Evolutionary conservation across 2,329 filamentous ascomycete species (phyloP).

Genomic region (Cladophialophora exuberans): DNA sequence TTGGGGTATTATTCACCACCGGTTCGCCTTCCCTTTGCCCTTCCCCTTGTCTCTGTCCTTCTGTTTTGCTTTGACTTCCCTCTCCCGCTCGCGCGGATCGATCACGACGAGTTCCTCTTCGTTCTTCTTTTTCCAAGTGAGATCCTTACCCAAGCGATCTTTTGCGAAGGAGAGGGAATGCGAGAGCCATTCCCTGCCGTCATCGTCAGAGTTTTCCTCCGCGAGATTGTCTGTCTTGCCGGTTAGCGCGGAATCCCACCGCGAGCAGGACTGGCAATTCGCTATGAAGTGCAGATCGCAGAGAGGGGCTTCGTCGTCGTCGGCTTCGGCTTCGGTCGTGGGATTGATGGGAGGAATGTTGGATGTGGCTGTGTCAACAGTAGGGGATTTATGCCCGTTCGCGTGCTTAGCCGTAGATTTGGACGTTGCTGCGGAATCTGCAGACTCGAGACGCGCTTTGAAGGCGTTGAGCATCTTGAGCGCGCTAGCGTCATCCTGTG

Average conservation of each 20-base stretch:
- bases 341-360: conserved; percentile 11
- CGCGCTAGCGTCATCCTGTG: conserved; percentile 65
- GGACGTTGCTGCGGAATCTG: conserved; percentile 37
- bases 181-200: conserved; percentile 75
- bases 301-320: conserved; percentile 69
- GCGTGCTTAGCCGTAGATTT: conserved; percentile 9
- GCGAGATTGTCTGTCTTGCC: conserved; percentile 57
- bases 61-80: conserved; percentile 65
- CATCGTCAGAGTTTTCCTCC: conserved; percentile 59
- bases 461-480: conserved; percentile 78
- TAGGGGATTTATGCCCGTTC: conserved; percentile 25
- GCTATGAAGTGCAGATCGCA: conserved; percentile 97
- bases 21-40: neutral
- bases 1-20: too few relatives aligned
- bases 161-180: conserved; percentile 85
- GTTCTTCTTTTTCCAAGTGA: conserved; percentile 87
- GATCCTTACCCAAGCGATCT: conserved; percentile 85
- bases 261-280: conserved; percentile 87
- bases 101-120: conserved; percentile 92
- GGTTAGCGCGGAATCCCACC: too few relatives aligned
- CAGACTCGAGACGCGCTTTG: conserved; percentile 70
- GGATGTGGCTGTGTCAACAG: neutral
- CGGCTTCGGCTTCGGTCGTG: neutral
- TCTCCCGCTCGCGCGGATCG: conserved; percentile 82
- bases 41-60: conserved; percentile 31